These are phyloP conservation scores for Leccinum longicurvipes DNA, from an alignment of 768 basidiomycete species.

Conservation along the genomic window DNA sequence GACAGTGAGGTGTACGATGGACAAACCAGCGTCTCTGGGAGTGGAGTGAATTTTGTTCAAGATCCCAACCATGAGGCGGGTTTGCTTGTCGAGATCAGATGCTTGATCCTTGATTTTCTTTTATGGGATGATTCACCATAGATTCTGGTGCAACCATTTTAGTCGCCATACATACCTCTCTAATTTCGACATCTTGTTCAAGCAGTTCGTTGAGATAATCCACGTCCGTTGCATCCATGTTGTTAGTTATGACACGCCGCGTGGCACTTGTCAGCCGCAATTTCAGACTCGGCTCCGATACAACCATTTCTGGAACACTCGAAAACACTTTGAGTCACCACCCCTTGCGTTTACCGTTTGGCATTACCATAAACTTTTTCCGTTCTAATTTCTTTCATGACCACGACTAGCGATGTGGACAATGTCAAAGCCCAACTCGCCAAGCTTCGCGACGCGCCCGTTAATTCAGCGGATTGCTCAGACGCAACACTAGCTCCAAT, in stretches of 20 bases:
- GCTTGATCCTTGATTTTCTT: conserved; percentile 83
- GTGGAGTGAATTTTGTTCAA: conserved; percentile 83
- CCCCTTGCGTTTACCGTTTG: not conserved
- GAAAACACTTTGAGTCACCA: not conserved
- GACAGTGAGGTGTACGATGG: conserved; percentile 6
- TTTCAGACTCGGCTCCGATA: not conserved
- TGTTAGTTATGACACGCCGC: conserved; percentile 3
- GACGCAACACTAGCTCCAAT: conserved; percentile 48
- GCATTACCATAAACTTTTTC: not conserved
- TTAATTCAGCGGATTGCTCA: conserved; percentile 45
- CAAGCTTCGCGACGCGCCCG: conserved; percentile 56
- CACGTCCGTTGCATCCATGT: conserved; percentile 58
- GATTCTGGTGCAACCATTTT: not conserved
- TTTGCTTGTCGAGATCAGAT: conserved; percentile 70
- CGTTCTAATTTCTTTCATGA: conserved; percentile 19
- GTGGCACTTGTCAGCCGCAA: no score
- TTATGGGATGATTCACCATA: not conserved
- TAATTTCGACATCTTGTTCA: conserved; percentile 59
- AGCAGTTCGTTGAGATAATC: conserved; percentile 57
- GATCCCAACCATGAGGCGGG: conserved; percentile 66
- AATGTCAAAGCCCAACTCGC: conserved; percentile 50
- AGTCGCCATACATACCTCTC: conserved; percentile 54
- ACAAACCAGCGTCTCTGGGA: conserved; percentile 53
- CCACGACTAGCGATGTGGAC: conserved; percentile 22
- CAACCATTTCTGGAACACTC: conserved; percentile 12